Evolutionary conservation across 139 green algal species (phyloP), one percentile per base, ranked within the genome.

Genomic region (Asterochloris erici): DNA sequence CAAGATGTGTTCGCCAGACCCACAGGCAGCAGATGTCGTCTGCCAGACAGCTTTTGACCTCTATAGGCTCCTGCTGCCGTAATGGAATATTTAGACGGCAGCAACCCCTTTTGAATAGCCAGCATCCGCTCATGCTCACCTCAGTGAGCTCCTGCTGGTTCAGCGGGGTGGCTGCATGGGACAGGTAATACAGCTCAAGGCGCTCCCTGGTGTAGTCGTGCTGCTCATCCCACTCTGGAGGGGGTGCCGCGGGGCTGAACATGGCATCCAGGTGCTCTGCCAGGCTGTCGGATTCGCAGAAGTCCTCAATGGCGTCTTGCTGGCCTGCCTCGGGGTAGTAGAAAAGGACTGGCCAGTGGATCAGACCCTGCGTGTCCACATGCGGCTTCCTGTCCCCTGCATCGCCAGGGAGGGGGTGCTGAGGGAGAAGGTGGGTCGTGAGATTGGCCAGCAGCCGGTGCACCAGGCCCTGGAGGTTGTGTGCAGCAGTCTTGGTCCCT

Each of bases 181-280:
- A 89, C 24, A 96, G 83, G 88, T 96, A 98, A 76, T 97, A 98
- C 13, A 98, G 70, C 90, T 98, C 89, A 16, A 98, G 80, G 0
- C 75, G 83, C 24, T 90, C 66, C 9, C 91, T 88, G 12, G 38
- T 92, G 86, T 98, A 98, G 26, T 88, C 82, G 12, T 88, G 64
- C 0, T 84, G 78, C 16, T 47, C 69, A 85, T 98, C 95, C 95
- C 95, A 98, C 23, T 85, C 75, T n/a, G 98, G 85, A 1, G 95
- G 92, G 0, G 94, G 91, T 16, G 90, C 88, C 9, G 90, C 91
- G 0, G 89, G 75, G 0, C 85, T 85, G 90, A 91, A 90, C 88
- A 96, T 93, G 73, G 91, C 82, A 78, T 98, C 94, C 75, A 98
- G 82, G 73, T 97, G 93, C 19, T 91, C 90, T 27, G 82, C 78